These are phyloP conservation scores for Nasturtium officinale DNA, from an alignment of 345 rosid species.

Conservation along the genomic window DNA sequence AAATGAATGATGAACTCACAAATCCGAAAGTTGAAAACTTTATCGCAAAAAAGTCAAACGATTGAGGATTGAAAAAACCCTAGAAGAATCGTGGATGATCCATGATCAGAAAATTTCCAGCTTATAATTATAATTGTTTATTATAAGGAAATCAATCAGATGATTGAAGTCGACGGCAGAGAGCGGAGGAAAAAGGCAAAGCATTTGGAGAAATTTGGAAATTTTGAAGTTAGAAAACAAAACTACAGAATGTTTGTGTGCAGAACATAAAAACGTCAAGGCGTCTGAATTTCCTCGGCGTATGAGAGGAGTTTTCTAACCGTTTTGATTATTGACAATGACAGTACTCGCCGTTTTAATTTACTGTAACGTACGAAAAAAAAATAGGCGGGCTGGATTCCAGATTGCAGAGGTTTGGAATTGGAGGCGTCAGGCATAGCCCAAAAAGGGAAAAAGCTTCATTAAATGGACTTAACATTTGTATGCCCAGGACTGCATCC, in stretches of 20 bases:
- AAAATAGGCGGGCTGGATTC: not conserved
- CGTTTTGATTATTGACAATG: not conserved
- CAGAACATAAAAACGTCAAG: not conserved
- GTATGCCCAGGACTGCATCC: not conserved
- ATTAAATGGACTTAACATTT: not conserved
- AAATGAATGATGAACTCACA: not conserved
- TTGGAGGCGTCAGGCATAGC: too few species aligned
- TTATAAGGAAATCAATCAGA: not conserved
- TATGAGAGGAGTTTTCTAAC: not conserved
- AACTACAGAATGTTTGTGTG: slow-evolving; percentile 9
- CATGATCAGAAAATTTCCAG: slow-evolving; percentile 10
- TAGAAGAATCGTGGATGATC: slow-evolving; percentile 27
- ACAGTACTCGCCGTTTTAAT: not conserved
- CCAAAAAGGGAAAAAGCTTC: not conserved
- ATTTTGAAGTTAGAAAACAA: slow-evolving; percentile 2
- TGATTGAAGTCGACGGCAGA: not conserved
- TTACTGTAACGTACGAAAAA: too few species aligned
- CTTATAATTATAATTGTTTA: too few species aligned
- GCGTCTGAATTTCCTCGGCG: not conserved
- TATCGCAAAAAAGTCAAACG: not conserved
- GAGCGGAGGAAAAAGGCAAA: not conserved
- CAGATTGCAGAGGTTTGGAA: too few species aligned
- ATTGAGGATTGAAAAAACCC: not conserved
- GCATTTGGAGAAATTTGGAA: not conserved
- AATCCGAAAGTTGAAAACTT: not conserved